Conservation (phyloP, 257 asterid genomes). For the Fraxinus cuspidata region DNA sequence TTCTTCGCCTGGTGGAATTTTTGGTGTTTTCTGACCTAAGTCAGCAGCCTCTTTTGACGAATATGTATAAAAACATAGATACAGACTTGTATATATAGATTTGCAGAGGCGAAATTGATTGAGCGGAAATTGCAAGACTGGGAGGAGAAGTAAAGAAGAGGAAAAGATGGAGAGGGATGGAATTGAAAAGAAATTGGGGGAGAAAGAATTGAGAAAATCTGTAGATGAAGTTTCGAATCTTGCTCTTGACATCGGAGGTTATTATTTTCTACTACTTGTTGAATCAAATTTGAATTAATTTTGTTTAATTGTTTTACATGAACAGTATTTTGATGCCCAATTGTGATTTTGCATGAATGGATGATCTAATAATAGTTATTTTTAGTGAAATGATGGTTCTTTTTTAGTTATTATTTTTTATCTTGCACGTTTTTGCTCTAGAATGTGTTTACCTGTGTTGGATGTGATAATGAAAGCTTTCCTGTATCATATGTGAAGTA, state of each 20-base stretch:
- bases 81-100: slow-evolving; percentile 4
- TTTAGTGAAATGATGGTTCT: slow-evolving; percentile 4
- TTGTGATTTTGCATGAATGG: not conserved
- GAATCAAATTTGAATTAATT: not conserved
- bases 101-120: slow-evolving; percentile 2
- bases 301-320: not conserved
- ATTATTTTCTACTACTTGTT: slow-evolving; percentile 14
- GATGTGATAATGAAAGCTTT: not conserved
- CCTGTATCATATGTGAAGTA: not conserved
- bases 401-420: not conserved
- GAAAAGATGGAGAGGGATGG: slow-evolving; percentile 24
- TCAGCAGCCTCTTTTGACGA: slow-evolving; percentile 40
- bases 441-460: not conserved
- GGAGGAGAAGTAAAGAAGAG: not conserved
- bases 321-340: not conserved
- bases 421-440: not conserved
- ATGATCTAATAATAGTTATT: not conserved
- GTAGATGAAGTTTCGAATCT: slow-evolving; percentile 60
- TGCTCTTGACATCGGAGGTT: slow-evolving; percentile 93
- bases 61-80: not conserved
- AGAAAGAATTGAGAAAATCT: slow-evolving; percentile 30
- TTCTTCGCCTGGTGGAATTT: slow-evolving; percentile 22
- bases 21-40: not conserved
- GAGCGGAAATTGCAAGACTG: not conserved
- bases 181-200: slow-evolving; percentile 29